Percentiles rank a stretch among this genome's conserved stretches.
Evolutionary conservation across 352 stramenopile species (phyloP).

Genomic region (Phytophthora boehmeriae): DNA sequence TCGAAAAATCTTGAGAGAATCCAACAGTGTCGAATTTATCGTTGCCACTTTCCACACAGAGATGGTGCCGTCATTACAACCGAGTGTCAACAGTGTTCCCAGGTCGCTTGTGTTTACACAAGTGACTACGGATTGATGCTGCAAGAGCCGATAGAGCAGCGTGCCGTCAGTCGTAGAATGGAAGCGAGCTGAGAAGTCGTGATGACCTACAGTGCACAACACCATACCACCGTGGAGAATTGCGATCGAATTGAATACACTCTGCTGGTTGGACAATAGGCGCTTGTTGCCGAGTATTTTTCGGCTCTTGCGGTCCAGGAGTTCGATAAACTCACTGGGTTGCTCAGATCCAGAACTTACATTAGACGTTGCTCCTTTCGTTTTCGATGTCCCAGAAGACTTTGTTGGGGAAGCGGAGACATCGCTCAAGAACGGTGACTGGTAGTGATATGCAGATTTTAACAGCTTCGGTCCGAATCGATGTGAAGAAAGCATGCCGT

Average conservation of each 20-base stretch:
- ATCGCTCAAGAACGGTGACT: constrained; percentile 42
- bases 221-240: constrained; percentile 64
- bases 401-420: constrained; percentile 48
- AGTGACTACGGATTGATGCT: constrained; percentile 74
- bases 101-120: constrained; percentile 60
- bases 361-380: constrained; percentile 11
- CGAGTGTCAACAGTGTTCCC: constrained; percentile 56
- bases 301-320: constrained; percentile 73
- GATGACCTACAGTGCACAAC: constrained; percentile 69
- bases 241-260: constrained; percentile 35
- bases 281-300: constrained; percentile 56
- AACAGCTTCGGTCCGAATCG: constrained; percentile 59
- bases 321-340: constrained; percentile 49
- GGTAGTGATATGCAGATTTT: constrained; percentile 50
- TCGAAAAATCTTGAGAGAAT: constrained; percentile 82
- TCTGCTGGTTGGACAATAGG: constrained; percentile 33
- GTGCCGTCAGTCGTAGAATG: constrained; percentile 73
- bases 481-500: constrained; percentile 73
- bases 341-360: constrained; percentile 27
- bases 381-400: constrained; percentile 11
- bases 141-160: constrained; percentile 70
- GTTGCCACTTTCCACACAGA: constrained; percentile 81
- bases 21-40: constrained; percentile 69
- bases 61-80: constrained; percentile 72
- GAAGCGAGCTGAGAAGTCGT: constrained; percentile 82